Base-by-base conservation (phyloP, 768 basidiomycete genomes). In the Lyophyllum semitale region DNA sequence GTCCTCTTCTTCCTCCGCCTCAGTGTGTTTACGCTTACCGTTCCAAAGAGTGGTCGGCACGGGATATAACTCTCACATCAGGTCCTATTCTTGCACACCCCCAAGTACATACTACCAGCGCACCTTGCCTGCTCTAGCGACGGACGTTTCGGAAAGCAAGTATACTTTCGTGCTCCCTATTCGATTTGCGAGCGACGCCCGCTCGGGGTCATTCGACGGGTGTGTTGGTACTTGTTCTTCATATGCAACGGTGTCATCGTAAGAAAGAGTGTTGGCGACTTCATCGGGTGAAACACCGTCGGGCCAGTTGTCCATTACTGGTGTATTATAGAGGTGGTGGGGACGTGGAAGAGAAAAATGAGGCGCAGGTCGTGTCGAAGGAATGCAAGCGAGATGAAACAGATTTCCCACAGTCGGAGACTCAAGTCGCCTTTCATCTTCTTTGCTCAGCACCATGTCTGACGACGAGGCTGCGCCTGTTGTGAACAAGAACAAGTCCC, bases 401-500 rank as follows among this genome's bases (percentile, higher is more conserved):
- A 55, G 55, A 58, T 53, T 59, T 61, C 13, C 27, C 33, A 44
- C 29, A 15, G 49, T 43, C 51, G 26, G 27, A 40, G 46, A 29
- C 23, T 45, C 15, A 43, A 35, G 44, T 49, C 45, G 38, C 40
- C 37, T 47, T 49, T 42, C 29, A 48, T 49, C 59, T 48, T 37
- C 50, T 41, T 45, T 33, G 18, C 42, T 40, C 42, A 40, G 41
- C 54, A 62, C 44, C 57, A 80, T 79, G 77, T 74, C 77, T 22
- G 78, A 79, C 42, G 71, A 75, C 37, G 78, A 77, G 58, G 73
- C 74, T 53, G 68, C 64, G 6, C 66, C 66, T 4, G 71, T 72
- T 8, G 78, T 84, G 35, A 92, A 80, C 71, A 94, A 95, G 72
- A 95, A 94, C 76, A 95, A 93, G 75, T 77, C 84, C 42, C 89